phyloP scores from a whole-genome alignment of 176 grass and related monocot genomes.

The Melocanna baccifera region DNA sequence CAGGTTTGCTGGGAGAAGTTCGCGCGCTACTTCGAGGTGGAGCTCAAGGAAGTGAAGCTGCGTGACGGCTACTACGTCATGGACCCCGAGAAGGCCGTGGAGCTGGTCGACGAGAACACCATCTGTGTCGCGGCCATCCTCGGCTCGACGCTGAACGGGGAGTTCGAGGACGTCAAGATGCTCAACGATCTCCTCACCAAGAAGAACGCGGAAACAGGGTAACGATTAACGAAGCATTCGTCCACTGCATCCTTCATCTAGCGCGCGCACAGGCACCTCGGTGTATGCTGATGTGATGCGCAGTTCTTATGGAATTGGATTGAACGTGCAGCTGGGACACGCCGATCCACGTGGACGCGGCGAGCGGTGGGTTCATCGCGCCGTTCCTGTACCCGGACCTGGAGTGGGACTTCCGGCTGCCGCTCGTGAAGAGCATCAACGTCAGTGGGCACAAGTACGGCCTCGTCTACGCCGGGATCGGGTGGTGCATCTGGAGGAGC shows the following conservation, averaged over 20 bases:
- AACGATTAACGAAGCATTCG: not conserved
- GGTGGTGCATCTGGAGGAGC: slow-evolving; percentile 83
- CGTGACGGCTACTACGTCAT: slow-evolving; percentile 71
- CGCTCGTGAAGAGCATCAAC: slow-evolving; percentile 93
- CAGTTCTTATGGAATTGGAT: not conserved
- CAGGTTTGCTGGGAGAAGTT: slow-evolving; percentile 99
- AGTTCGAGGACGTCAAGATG: slow-evolving; percentile 86
- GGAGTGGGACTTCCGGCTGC: slow-evolving; percentile 89
- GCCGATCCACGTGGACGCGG: slow-evolving; percentile 86
- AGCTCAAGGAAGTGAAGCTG: slow-evolving; percentile 91
- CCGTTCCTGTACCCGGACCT: slow-evolving; percentile 87
- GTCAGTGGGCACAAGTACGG: slow-evolving; percentile 92
- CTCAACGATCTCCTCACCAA: slow-evolving; percentile 68
- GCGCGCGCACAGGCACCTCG: not conserved
- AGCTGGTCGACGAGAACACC: slow-evolving; percentile 93
- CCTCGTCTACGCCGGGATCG: slow-evolving; percentile 79
- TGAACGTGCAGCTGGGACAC: slow-evolving; percentile 69
- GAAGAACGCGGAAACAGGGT: slow-evolving; percentile 88
- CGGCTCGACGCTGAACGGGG: slow-evolving; percentile 81
- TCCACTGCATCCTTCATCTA: not conserved
- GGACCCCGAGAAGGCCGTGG: slow-evolving; percentile 76
- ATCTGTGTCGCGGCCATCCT: slow-evolving; percentile 93
- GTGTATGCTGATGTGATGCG: too few species aligned
- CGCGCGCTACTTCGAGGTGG: slow-evolving; percentile 87
- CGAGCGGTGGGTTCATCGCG: slow-evolving; percentile 92